A percentile compares a stretch with the other conserved stretches of the same genome.
phyloP scores from a whole-genome alignment of 768 basidiomycete species.

The Amanita fuliginea region DNA sequence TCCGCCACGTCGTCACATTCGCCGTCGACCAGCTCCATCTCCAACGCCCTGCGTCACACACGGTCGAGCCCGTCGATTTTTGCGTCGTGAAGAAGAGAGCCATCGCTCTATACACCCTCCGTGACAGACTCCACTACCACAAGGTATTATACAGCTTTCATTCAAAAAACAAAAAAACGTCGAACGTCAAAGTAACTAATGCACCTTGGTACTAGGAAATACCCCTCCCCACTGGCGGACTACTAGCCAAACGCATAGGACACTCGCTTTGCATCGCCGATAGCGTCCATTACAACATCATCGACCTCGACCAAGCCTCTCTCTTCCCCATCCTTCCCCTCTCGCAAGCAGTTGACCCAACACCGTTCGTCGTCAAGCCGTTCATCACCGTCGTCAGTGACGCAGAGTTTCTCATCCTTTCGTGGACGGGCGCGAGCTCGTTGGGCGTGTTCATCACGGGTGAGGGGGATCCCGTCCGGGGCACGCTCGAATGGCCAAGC shows the following conservation, averaged over 20 bases:
- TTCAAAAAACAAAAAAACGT: too few species aligned
- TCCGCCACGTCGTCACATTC: conserved; percentile 71
- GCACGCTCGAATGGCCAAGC: conserved; percentile 77
- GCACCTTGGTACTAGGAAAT: conserved; percentile 44
- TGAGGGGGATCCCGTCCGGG: conserved; percentile 80
- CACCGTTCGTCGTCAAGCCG: conserved; percentile 39
- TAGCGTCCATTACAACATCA: conserved; percentile 58
- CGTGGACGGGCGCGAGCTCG: conserved; percentile 72
- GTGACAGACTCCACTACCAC: conserved; percentile 49
- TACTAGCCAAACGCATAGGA: conserved; percentile 51
- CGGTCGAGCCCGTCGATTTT: conserved; percentile 50
- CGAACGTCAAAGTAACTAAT: neutral
- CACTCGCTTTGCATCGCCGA: conserved; percentile 67
- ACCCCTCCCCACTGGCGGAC: conserved; percentile 30
- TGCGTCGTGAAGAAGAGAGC: conserved; percentile 59
- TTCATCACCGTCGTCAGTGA: conserved; percentile 65
- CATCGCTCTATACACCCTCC: conserved; percentile 54
- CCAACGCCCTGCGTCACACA: conserved; percentile 28
- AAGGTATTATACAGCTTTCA: conserved; percentile 31
- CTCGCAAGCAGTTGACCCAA: conserved; percentile 47
- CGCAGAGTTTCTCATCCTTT: conserved; percentile 77
- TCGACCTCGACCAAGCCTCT: conserved; percentile 66
- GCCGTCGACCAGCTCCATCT: conserved; percentile 76
- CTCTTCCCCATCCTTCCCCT: conserved; percentile 69
- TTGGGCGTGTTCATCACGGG: conserved; percentile 82